Base-by-base conservation (phyloP, 306 rosid genomes). In the Myrica gale region DNA sequence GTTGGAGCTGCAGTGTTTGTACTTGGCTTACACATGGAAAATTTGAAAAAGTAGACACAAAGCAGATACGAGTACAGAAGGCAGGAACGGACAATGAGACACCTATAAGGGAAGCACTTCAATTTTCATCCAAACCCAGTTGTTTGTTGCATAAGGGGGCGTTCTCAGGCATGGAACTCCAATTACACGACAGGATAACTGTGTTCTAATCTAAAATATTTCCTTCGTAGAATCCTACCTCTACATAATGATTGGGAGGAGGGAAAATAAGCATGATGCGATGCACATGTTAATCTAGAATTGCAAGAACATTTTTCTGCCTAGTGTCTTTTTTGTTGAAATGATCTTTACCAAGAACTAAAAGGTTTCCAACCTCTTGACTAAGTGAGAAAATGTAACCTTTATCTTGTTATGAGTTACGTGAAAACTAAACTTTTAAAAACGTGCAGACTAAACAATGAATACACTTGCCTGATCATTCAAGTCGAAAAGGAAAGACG, bases 401-500 rank as follows among this genome's bases (percentile, higher is more conserved):
- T 57, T 57, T 57, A 39, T 4, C 9, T 46, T 68, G 55, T 12
- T 20, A 45, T 47, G 53, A 68, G 3, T 17, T 17, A 21, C 60
- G 23, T n/a, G 60, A n/a, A 21, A 5, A 21, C 32, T 20, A 68
- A 68, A 20, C n/a, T 45, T 68, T 43, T 9, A 20, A 20, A 68
- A 45, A 62, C 44, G 37, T 6, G 41, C 16, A 10, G 43, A 39
- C 21, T 5, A 67, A 82, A 63, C 15, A 54, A 42, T 32, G 55
- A 66, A 73, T 47, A 58, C n/a, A 82, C 90, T 81, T 85, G 85
- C 98, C 96, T 95, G 98, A 76, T 95, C 97, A 84, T 95, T 95
- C 87, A 95, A 88, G 89, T 95, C 98, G 46, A 95, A 95, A 79
- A 95, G 98, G 82, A 95, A 95, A 55, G 98, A 95, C 0, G 98